Evolutionary conservation across 208 protist genomes (phyloP).

Genomic region (Tritrichomonas musculus): DNA sequence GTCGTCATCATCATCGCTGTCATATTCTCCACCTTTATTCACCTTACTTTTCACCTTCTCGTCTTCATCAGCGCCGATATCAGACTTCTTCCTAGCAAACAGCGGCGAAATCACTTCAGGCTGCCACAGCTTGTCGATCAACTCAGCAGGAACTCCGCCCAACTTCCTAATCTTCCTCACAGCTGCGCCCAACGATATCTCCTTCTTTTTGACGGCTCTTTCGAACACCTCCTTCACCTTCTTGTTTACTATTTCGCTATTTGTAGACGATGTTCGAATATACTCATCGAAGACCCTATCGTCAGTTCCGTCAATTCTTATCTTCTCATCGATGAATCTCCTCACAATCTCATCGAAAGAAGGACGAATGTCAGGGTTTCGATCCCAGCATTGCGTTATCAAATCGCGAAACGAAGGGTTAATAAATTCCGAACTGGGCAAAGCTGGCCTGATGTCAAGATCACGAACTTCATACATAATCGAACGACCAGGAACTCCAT

Average conservation of each 20-base stretch:
- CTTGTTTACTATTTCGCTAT: not conserved
- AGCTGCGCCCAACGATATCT: not conserved
- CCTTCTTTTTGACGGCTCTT: not conserved
- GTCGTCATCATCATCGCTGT: too few species aligned
- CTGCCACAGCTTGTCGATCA: not conserved
- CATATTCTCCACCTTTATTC: too few species aligned
- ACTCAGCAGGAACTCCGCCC: not conserved
- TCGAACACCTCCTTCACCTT: not conserved
- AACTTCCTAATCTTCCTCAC: not conserved
- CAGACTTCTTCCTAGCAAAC: too few species aligned
- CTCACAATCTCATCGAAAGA: conserved; percentile 23
- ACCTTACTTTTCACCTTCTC: too few species aligned
- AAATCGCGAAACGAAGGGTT: not conserved
- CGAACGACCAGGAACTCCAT: not conserved
- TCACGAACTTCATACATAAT: not conserved
- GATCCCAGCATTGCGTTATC: conserved; percentile 27
- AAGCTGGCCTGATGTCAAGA: not conserved
- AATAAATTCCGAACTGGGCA: not conserved
- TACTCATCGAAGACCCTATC: not conserved
- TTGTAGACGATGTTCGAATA: not conserved
- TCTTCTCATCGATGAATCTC: not conserved
- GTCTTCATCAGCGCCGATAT: too few species aligned
- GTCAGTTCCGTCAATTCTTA: not conserved
- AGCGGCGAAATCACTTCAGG: not conserved
- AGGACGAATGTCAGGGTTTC: conserved; percentile 4